Evolutionary conservation across 139 green algal species (phyloP).

Genomic region (Chlamydomonas asymmetrica): DNA sequence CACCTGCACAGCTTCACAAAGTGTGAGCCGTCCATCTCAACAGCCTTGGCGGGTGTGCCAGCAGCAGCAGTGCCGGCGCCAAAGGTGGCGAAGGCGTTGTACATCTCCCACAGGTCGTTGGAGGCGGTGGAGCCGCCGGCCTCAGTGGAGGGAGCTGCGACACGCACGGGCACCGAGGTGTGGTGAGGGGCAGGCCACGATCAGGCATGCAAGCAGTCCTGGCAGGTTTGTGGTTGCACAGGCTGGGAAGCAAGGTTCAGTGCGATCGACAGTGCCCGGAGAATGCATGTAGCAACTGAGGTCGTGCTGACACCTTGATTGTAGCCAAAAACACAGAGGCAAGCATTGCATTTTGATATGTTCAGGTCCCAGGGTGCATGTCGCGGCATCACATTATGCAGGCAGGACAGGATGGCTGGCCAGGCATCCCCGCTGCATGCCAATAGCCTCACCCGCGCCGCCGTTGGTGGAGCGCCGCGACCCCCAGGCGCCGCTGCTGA

Average conservation of each 20-base stretch:
- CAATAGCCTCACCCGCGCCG: not conserved
- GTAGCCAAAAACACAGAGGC: no score
- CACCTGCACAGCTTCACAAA: conserved; percentile 79
- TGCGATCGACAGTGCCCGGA: no score
- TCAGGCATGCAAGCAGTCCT: not conserved
- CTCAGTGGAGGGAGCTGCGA: not conserved
- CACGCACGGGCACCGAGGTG: not conserved
- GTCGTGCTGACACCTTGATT: no score
- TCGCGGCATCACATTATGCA: no score
- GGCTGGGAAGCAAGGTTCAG: no score
- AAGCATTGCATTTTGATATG: no score
- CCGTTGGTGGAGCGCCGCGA: not conserved
- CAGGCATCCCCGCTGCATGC: no score
- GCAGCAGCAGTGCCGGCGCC: conserved; percentile 19
- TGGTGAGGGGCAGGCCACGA: not conserved
- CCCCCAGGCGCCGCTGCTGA: not conserved
- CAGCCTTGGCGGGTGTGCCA: not conserved
- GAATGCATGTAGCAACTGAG: no score
- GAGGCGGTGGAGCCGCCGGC: not conserved
- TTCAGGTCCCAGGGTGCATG: no score
- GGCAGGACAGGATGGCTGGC: no score
- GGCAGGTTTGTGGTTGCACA: not conserved
- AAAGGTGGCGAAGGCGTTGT: conserved; percentile 40
- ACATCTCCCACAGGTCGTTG: conserved; percentile 38
- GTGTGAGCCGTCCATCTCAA: conserved; percentile 45